Conservation (phyloP, 2,329 filamentous ascomycete genomes). For the Trichophyton schoenleinii region DNA sequence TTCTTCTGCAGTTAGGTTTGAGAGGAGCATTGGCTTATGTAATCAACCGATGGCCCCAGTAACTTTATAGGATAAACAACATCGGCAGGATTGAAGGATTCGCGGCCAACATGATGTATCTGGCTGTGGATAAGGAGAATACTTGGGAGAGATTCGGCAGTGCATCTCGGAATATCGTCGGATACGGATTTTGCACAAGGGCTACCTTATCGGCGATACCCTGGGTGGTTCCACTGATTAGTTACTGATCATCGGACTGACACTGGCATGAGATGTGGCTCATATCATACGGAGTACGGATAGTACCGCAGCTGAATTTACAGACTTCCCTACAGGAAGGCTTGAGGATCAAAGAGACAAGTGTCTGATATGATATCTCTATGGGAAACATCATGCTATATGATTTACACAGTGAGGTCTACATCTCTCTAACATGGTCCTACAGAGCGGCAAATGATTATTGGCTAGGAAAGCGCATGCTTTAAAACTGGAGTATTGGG, state of each 20-base stretch:
- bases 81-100: too few species aligned
- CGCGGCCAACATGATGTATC: too few species aligned
- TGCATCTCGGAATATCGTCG: slow-evolving; percentile 8
- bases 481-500: slow-evolving; percentile 13
- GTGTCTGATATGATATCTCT: neutral
- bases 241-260: slow-evolving; percentile 7
- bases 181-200: slow-evolving; percentile 5
- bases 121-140: slow-evolving; percentile 7
- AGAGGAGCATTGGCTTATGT: too few species aligned
- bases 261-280: neutral
- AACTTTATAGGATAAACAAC: too few species aligned
- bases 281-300: slow-evolving; percentile 6
- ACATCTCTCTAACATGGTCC: too few species aligned
- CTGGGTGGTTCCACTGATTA: slow-evolving; percentile 8
- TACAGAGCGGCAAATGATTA: too few species aligned
- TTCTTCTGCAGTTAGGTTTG: neutral
- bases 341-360: neutral
- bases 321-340: neutral
- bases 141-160: slow-evolving; percentile 9
- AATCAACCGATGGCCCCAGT: neutral
- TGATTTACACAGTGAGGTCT: slow-evolving; percentile 12
- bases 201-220: slow-evolving; percentile 7
- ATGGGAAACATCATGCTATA: slow-evolving; percentile 8
- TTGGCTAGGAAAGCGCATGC: slow-evolving; percentile 2
- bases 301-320: slow-evolving; percentile 5